Percentiles rank a stretch among this genome's conserved stretches.
These are phyloP conservation scores for Komagataella kurtzmanii DNA, from an alignment of 805 yeast genomes.

Conservation along the genomic window DNA sequence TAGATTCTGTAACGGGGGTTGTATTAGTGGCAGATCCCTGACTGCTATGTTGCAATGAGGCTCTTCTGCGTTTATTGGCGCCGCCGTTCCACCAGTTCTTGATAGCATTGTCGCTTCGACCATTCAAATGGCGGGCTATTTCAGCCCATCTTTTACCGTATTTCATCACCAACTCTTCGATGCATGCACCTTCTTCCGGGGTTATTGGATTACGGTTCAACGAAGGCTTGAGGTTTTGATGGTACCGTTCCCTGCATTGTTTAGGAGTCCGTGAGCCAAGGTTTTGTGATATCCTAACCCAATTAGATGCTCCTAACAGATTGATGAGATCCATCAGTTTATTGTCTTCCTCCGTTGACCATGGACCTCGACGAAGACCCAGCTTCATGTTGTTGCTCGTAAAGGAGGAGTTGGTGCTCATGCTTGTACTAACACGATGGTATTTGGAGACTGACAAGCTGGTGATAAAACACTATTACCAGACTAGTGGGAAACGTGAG, in stretches of 20 bases:
- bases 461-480: not conserved
- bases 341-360: constrained; percentile 81
- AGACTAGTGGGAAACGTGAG: not conserved
- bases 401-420: not conserved
- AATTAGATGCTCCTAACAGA: constrained; percentile 66
- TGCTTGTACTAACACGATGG: not conserved
- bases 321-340: constrained; percentile 56
- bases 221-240: constrained; percentile 80
- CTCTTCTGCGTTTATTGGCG: constrained; percentile 66
- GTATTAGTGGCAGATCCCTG: constrained; percentile 5
- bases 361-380: constrained; percentile 55
- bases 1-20: not conserved
- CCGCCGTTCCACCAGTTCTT: constrained; percentile 98
- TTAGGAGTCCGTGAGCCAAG: constrained; percentile 75
- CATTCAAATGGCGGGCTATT: constrained; percentile 76
- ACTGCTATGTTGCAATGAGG: constrained; percentile 15
- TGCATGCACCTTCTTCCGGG: constrained; percentile 69
- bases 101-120: constrained; percentile 82
- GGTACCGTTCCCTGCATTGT: constrained; percentile 85
- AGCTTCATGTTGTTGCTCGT: not conserved
- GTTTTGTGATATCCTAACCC: constrained; percentile 75
- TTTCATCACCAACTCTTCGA: constrained; percentile 64
- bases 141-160: constrained; percentile 93
- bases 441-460: not conserved
- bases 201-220: constrained; percentile 75